Evolutionary conservation across 441 rosid species (phyloP), one percentile per base, ranked within the genome.

Genomic region (Monsonia emarginata): DNA sequence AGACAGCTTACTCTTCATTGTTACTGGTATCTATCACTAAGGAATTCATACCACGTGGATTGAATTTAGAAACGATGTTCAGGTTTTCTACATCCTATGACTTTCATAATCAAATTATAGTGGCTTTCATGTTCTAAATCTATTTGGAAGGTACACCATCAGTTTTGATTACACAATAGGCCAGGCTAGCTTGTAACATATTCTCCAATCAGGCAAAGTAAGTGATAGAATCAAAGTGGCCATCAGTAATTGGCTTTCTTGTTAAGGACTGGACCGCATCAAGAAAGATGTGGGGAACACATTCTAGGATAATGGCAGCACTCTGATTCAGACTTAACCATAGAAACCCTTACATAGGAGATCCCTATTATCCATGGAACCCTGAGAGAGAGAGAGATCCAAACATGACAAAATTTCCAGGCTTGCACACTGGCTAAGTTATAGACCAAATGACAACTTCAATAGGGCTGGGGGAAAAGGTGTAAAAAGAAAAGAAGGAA

Each of bases 1-100:
- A 52, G 61, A 48, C 40, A 65, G 7, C 56, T n/a, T n/a, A n/a
- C 8, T n/a, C 40, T 50, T 16, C 31, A 60, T 57, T 57, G 26
- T 57, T 57, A 57, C 18, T 26, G 26, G 11, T 25, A 26, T 26
- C 13, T 25, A 57, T 57, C 25, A 54, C 24, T 4, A 57, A 25
- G 32, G 26, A 26, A 42, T 42, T 16, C 48, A 1, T 4, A 42
- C 19, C 14, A 42, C 3, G 48, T 42, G 14, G 14, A 13, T 1
- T 40, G 46, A 36, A 36, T 10, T 36, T 36, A 14, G 9, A 2
- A 11, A 36, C 42, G 9, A 36, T 36, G 13, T 36, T 36, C 42
- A 36, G 6, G 9, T 8, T 14, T 36, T 36, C 42, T 36, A 36
- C 42, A 36, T 36, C 42, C 42, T 36, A 4, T 11, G 42, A 24